A percentile compares a stretch with the other conserved stretches of the same genome.
phyloP scores from a whole-genome alignment of 1,139 yeast genomes.

The Meyerozyma athensensis region DNA sequence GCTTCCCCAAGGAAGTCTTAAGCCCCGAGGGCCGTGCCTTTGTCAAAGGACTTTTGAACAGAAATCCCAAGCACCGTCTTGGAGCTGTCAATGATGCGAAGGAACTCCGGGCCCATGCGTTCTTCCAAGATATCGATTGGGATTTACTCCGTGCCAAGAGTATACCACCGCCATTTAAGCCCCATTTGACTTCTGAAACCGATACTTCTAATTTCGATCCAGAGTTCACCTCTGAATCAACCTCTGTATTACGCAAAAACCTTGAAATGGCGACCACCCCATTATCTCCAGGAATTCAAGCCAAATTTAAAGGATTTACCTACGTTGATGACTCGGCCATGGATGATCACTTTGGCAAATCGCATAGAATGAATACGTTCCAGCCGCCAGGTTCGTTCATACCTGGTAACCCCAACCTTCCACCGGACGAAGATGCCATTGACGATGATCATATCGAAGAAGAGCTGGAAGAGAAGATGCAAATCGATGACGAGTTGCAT shows the following conservation, averaged over 20 bases:
- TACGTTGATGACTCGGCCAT: conserved; percentile 93
- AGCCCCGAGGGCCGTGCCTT: conserved; percentile 90
- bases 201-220: conserved; percentile 97
- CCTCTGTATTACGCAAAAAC: conserved; percentile 70
- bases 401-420: conserved; percentile 73
- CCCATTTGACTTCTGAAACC: conserved; percentile 83
- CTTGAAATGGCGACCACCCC: conserved; percentile 72
- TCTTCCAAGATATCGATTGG: conserved; percentile 91
- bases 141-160: conserved; percentile 67
- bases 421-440: conserved; percentile 79
- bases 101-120: conserved; percentile 86
- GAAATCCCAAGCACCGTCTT: conserved; percentile 91
- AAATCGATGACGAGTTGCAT: conserved; percentile 45
- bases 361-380: conserved; percentile 42
- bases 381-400: conserved; percentile 68
- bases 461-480: conserved; percentile 45
- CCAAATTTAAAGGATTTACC: conserved; percentile 92
- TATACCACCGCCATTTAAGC: conserved; percentile 97
- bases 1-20: conserved; percentile 92
- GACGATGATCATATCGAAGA: conserved; percentile 67
- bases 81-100: conserved; percentile 91
- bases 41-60: conserved; percentile 87
- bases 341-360: conserved; percentile 69
- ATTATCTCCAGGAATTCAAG: conserved; percentile 89
- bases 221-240: conserved; percentile 89